Evolutionary conservation across 352 stramenopile species (phyloP), one percentile per base, ranked within the genome.

Genomic region (Sclerospora graminicola): DNA sequence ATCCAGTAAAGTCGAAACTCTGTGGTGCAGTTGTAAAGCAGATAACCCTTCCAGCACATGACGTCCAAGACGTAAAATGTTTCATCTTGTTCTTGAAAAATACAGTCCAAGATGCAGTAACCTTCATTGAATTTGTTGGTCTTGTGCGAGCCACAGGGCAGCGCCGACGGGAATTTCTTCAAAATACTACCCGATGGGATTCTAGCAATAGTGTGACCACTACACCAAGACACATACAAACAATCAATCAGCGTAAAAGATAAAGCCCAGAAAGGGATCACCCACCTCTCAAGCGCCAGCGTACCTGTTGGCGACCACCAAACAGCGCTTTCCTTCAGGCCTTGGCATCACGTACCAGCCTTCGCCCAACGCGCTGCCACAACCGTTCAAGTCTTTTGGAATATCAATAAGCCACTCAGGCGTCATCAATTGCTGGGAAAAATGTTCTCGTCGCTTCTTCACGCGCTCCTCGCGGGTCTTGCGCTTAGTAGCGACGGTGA

Each of bases 51-150:
- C 88, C 88, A 97, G 63, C 81, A 94, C 80, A 96, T 90, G 55
- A 95, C 76, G 52, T 97, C 88, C n/a, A 96, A 50, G 23, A 96
- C 83, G 56, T 93, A 95, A 41, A 95, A 97, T 0, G 84, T 95
- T 26, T 57, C 43, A 47, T 94, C 67, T 34, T 80, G 63, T 43
- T 95, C 85, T 41, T 95, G 77, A 56, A 88, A 97, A 44, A 97
- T 83, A 59, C 84, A 96, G 51, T 97, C 86, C 11, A 97, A 54
- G 47, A 97, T 90, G 46, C 79, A 94, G 51, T 89, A 93, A 20
- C 73, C 64, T 34, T 93, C 78, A 21, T 50, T 69, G 8, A 66
- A 64, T 29, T 51, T 58, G 45, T 82, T 81, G 9, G 80, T 92
- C 54, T 87, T 86, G 37, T 79, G 65, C 11, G 82, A 94, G 30